These are phyloP conservation scores for Debaryomycetaceae sp. DNA, from an alignment of 1,139 yeast species.

Conservation along the genomic window DNA sequence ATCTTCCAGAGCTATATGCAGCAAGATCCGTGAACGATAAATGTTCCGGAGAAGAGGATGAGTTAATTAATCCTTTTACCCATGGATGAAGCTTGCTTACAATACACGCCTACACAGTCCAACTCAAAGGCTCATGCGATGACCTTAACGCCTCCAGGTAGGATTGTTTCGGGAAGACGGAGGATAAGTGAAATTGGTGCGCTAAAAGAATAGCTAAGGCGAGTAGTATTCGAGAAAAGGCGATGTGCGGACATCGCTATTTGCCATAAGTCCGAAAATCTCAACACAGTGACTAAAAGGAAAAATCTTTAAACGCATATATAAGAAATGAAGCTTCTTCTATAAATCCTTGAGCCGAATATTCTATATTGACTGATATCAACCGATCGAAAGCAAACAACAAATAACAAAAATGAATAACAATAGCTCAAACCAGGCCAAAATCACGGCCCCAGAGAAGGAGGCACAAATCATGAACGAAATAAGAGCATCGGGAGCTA, in stretches of 20 bases:
- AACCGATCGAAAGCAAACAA: background rate
- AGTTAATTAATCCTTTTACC: no score
- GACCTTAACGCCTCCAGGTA: no score
- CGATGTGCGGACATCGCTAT: background rate
- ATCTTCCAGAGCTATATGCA: no score
- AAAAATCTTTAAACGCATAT: background rate
- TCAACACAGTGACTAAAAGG: background rate
- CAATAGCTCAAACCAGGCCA: constrained; percentile 5
- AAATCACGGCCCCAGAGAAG: constrained; percentile 40
- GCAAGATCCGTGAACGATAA: no score
- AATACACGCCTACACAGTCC: no score
- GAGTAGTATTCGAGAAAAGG: background rate
- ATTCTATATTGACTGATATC: background rate
- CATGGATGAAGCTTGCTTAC: no score
- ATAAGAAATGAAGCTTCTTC: background rate
- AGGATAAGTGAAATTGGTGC: background rate
- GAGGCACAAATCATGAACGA: constrained; percentile 49
- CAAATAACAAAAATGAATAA: background rate
- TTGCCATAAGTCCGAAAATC: background rate
- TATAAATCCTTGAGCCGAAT: background rate
- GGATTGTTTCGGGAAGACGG: background rate
- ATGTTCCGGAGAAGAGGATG: no score
- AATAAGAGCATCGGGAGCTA: constrained; percentile 34
- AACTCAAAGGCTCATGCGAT: no score
- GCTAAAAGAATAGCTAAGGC: no score